Conservation (phyloP, 495 filamentous ascomycete species). For the Talaromyces thailandensis region DNA sequence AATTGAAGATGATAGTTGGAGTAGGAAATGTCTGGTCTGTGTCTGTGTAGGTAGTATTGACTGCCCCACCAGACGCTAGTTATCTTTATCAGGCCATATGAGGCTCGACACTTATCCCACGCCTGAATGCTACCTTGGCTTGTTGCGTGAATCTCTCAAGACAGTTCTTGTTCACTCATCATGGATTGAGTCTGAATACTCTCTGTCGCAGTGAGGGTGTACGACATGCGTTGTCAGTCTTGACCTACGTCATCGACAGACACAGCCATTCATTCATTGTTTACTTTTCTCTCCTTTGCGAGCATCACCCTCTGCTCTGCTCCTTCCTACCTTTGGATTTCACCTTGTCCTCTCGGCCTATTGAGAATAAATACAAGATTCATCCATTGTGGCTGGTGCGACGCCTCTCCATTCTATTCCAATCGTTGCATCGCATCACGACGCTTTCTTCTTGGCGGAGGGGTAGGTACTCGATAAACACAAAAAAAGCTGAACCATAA, state of each 20-base stretch:
- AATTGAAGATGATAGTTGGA: not conserved
- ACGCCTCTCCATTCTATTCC: not conserved
- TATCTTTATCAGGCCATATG: not conserved
- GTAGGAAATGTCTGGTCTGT: not conserved
- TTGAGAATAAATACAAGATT: not conserved
- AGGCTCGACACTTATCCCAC: not conserved
- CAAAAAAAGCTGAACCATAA: not conserved
- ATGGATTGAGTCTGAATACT: not conserved
- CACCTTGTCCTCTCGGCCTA: not conserved
- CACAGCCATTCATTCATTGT: not conserved
- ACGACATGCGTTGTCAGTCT: not conserved
- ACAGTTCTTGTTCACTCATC: not conserved
- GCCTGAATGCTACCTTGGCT: not conserved
- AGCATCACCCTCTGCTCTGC: not conserved
- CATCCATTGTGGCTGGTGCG: not conserved
- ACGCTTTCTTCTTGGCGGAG: constrained; percentile 2
- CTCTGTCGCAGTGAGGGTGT: not conserved
- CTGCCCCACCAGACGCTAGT: not conserved
- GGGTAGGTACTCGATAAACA: not conserved
- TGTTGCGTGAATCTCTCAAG: not conserved
- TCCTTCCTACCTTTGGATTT: not conserved
- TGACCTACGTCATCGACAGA: not conserved
- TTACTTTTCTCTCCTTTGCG: not conserved
- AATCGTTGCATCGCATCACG: not conserved
- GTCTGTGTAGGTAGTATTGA: not conserved